These are phyloP conservation scores for Cynara cardunculus DNA, from an alignment of 129 eudicot species.

Conservation along the genomic window DNA sequence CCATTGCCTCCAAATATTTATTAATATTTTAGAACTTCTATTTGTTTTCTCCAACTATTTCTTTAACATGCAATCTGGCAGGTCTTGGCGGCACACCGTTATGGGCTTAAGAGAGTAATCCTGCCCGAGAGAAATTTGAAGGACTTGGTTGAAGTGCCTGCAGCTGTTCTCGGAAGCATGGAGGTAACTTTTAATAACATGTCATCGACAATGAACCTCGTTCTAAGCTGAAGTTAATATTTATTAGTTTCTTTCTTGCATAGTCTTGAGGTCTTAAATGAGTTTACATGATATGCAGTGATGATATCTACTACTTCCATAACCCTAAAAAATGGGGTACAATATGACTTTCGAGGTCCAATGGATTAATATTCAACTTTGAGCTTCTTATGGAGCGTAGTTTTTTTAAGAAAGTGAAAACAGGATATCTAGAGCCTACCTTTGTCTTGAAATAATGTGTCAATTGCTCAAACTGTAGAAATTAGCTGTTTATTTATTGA, in stretches of 20 bases:
- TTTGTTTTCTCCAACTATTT: not conserved
- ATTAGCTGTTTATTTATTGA: not conserved
- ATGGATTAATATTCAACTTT: not conserved
- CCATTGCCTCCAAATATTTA: conserved; percentile 12
- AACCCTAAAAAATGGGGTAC: not conserved
- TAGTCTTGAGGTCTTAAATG: not conserved
- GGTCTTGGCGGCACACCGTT: conserved; percentile 99
- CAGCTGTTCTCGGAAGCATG: conserved; percentile 70
- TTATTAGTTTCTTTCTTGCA: not conserved
- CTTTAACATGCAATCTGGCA: conserved; percentile 20
- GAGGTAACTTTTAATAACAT: conserved; percentile 50
- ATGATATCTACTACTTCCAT: not conserved
- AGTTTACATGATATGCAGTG: not conserved
- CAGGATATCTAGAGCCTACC: not conserved
- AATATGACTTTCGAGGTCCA: not conserved
- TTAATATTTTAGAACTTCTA: not conserved
- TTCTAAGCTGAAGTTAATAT: too few species aligned
- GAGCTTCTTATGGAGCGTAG: not conserved
- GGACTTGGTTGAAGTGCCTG: conserved; percentile 91
- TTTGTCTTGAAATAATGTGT: not conserved
- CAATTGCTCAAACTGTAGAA: not conserved
- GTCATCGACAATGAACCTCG: too few species aligned
- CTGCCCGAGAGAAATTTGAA: conserved; percentile 86
- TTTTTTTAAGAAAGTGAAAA: not conserved
- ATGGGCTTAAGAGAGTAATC: conserved; percentile 89